Evolutionary conservation across 2,329 filamentous ascomycete genomes (phyloP).

Genomic region (Xylariaceae sp.): DNA sequence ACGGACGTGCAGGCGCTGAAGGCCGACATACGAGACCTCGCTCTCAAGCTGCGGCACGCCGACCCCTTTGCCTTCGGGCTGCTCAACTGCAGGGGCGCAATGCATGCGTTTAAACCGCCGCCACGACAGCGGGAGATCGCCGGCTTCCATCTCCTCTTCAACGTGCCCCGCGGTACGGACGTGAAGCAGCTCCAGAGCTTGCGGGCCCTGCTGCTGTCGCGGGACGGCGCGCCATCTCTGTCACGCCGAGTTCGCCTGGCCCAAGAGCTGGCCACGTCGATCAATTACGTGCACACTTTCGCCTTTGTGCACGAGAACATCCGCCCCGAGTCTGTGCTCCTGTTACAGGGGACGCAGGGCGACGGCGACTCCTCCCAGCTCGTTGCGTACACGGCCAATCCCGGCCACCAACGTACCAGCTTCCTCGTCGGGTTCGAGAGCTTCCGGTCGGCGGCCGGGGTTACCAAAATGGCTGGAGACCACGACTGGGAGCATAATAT

Average conservation of each 20-base stretch:
- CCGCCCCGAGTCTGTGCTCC: slow-evolving; percentile 35
- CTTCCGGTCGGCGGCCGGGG: slow-evolving; percentile 6
- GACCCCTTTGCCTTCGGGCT: too few relatives aligned
- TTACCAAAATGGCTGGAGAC: slow-evolving; percentile 5
- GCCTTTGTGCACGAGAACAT: slow-evolving; percentile 41
- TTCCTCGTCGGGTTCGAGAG: slow-evolving; percentile 14
- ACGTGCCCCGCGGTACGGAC: too few relatives aligned
- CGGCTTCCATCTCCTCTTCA: too few relatives aligned
- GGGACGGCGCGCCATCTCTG: slow-evolving; percentile 4
- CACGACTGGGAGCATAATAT: slow-evolving; percentile 5
- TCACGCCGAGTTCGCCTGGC: slow-evolving; percentile 32
- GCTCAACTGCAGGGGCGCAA: too few relatives aligned
- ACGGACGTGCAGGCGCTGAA: too few relatives aligned
- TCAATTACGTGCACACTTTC: slow-evolving; percentile 30
- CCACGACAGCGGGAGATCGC: too few relatives aligned
- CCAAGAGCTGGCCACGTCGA: slow-evolving; percentile 27
- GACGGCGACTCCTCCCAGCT: neutral
- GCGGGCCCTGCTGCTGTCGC: neutral
- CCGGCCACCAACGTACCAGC: neutral
- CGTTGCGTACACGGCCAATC: too few relatives aligned
- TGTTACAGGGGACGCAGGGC: neutral
- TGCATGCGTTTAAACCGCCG: too few relatives aligned
- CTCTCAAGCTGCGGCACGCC: too few relatives aligned
- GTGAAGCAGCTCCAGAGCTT: neutral
- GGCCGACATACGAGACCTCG: too few relatives aligned